Conservation (phyloP, 306 rosid genomes). For the Spatholobus suberectus region DNA sequence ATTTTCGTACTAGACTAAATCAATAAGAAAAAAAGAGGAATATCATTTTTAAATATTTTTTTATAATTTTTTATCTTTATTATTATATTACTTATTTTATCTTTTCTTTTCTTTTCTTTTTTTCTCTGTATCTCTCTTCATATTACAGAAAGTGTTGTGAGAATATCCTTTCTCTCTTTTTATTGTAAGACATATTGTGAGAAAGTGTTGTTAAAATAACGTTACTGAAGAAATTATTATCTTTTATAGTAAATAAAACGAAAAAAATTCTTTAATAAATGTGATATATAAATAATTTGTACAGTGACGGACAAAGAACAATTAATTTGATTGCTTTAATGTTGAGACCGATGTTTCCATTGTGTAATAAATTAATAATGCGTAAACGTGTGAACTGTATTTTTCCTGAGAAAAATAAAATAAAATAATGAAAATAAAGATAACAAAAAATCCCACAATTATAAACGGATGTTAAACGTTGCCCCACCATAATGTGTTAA, state of each 20-base stretch:
- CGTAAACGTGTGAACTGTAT: background rate
- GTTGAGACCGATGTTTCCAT: background rate
- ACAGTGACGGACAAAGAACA: background rate
- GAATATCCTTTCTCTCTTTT: background rate
- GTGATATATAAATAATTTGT: too few relatives aligned
- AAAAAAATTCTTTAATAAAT: too few relatives aligned
- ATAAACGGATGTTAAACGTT: background rate
- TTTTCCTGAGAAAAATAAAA: background rate
- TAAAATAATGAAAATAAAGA: background rate
- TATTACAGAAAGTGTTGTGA: background rate
- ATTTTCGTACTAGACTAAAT: background rate
- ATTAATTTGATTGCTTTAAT: background rate
- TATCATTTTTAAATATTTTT: too few relatives aligned
- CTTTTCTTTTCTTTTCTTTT: background rate
- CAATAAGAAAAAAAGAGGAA: background rate
- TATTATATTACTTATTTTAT: background rate
- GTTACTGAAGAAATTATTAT: background rate
- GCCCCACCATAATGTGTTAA: background rate
- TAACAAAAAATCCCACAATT: background rate
- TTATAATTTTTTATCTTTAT: too few relatives aligned
- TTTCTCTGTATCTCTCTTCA: too few relatives aligned
- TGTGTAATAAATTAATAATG: background rate
- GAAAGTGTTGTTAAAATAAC: background rate
- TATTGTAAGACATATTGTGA: background rate
- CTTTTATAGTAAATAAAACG: background rate